Evolutionary conservation across 2,329 filamentous ascomycete species (phyloP).

Genomic region (Nothophoma quercina): DNA sequence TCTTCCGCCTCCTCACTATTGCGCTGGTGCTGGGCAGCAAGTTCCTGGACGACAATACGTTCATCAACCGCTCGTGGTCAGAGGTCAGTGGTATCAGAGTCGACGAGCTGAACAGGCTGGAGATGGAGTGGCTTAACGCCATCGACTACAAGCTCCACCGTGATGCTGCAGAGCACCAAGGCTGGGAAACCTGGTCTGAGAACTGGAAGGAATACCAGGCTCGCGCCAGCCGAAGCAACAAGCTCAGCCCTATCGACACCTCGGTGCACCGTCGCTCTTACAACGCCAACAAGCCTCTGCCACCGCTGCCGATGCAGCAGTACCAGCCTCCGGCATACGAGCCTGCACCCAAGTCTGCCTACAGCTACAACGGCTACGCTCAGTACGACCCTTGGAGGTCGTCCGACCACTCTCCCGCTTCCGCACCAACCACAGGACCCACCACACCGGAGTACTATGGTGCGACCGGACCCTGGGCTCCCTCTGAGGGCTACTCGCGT

Average conservation of each 20-base stretch:
- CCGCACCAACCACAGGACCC: slow-evolving; percentile 61
- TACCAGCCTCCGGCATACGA: slow-evolving; percentile 47
- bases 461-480: slow-evolving; percentile 57
- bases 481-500: slow-evolving; percentile 52
- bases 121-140: slow-evolving; percentile 84
- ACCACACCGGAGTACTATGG: slow-evolving; percentile 63
- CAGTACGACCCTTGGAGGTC: slow-evolving; percentile 55
- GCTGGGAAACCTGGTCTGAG: slow-evolving; percentile 69
- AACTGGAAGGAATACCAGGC: slow-evolving; percentile 72
- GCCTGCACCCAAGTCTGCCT: slow-evolving; percentile 47
- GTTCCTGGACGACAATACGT: slow-evolving; percentile 95
- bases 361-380: slow-evolving; percentile 44
- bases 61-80: slow-evolving; percentile 96
- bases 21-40: slow-evolving; percentile 89
- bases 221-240: slow-evolving; percentile 47
- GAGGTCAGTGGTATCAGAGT: slow-evolving; percentile 92
- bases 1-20: slow-evolving; percentile 88
- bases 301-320: slow-evolving; percentile 48
- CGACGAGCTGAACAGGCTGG: slow-evolving; percentile 81
- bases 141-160: slow-evolving; percentile 88
- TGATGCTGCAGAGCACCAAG: slow-evolving; percentile 79
- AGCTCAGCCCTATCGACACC: slow-evolving; percentile 70
- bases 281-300: slow-evolving; percentile 55
- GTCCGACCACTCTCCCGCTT: slow-evolving; percentile 59
- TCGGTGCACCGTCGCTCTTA: slow-evolving; percentile 63